Evolutionary conservation across 768 basidiomycete genomes (phyloP).

Genomic region (Hygrocybe punicea): DNA sequence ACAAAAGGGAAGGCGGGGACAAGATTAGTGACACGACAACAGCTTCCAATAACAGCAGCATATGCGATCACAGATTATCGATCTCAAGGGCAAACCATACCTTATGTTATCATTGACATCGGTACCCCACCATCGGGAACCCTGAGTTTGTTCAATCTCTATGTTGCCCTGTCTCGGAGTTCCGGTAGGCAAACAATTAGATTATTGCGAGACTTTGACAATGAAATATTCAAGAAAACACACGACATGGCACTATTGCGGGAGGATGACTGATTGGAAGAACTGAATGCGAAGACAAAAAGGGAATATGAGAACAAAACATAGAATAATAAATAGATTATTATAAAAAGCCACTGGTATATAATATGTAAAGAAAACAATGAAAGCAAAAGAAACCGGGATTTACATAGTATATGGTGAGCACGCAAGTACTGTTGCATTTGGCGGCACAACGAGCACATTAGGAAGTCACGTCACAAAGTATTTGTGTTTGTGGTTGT

Average conservation of each 20-base stretch:
- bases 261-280: neutral
- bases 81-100: slow-evolving; percentile 43
- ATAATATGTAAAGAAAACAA: too few relatives aligned
- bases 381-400: too few relatives aligned
- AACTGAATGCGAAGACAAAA: neutral
- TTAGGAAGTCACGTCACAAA: too few relatives aligned
- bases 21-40: slow-evolving; percentile 15
- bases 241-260: neutral
- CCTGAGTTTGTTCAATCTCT: slow-evolving; percentile 38
- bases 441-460: too few relatives aligned
- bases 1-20: too few relatives aligned
- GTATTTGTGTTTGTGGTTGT: too few relatives aligned
- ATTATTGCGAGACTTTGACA: slow-evolving; percentile 1
- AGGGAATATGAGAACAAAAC: neutral
- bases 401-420: too few relatives aligned
- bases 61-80: slow-evolving; percentile 44
- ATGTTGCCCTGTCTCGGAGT: slow-evolving; percentile 41
- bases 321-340: too few relatives aligned
- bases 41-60: slow-evolving; percentile 34
- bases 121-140: slow-evolving; percentile 30
- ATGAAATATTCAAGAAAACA: neutral
- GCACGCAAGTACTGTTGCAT: too few relatives aligned
- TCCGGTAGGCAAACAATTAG: slow-evolving; percentile 1
- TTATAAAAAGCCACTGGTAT: too few relatives aligned
- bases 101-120: slow-evolving; percentile 37